Conservation (phyloP, 1,139 yeast genomes). For the Maudiozyma humilis region DNA sequence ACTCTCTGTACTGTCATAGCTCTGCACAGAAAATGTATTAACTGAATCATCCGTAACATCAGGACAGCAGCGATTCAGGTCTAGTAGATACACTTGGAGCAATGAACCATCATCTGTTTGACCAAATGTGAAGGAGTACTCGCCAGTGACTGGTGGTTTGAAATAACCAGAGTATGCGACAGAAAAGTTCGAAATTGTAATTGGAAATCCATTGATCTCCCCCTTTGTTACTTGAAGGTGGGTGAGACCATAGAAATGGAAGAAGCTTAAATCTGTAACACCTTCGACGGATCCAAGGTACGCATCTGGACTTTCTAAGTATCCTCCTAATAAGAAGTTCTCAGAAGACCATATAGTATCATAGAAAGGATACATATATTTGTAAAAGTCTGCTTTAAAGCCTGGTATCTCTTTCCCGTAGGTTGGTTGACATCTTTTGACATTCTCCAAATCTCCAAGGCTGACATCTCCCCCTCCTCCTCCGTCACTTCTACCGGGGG, state of each 20-base stretch:
- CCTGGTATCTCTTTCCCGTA: too few relatives aligned
- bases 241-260: background rate
- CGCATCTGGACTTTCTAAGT: background rate
- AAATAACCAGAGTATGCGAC: constrained; percentile 1
- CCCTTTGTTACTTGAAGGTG: background rate
- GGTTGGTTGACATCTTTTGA: too few relatives aligned
- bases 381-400: background rate
- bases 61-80: background rate
- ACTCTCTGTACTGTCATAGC: background rate
- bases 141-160: background rate
- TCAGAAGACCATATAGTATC: background rate
- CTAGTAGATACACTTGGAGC: background rate
- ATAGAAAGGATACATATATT: background rate
- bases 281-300: background rate
- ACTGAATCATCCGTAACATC: background rate
- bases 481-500: too few relatives aligned
- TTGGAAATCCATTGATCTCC: background rate
- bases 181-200: background rate
- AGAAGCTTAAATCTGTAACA: background rate
- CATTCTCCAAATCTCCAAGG: too few relatives aligned
- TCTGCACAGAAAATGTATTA: background rate
- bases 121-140: background rate
- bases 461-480: too few relatives aligned
- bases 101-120: constrained; percentile 1
- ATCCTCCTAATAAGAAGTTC: background rate